These are phyloP conservation scores for Ophiosphaerella herpotricha DNA, from an alignment of 2,329 filamentous ascomycete species.

Conservation along the genomic window DNA sequence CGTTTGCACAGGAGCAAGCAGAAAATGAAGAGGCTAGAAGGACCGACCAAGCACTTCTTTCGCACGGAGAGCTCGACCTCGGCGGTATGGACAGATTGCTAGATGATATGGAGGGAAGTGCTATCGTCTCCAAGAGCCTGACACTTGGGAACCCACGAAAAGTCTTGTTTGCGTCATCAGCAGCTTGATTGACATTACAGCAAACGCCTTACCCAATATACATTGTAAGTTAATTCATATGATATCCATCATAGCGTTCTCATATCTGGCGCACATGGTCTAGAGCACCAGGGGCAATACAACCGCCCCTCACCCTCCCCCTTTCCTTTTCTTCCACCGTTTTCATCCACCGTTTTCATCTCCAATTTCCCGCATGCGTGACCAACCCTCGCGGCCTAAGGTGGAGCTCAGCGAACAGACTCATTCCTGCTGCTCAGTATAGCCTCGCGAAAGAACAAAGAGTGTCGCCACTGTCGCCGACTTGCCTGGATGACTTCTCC, in stretches of 20 bases:
- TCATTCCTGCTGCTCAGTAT: constrained; percentile 61
- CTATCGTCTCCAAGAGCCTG: constrained; percentile 26
- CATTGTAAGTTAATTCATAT: background rate
- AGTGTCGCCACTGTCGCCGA: constrained; percentile 33
- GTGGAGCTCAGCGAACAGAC: constrained; percentile 58
- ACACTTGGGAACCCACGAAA: constrained; percentile 39
- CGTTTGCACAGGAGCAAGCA: constrained; percentile 32
- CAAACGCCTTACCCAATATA: background rate
- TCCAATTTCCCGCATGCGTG: constrained; percentile 3
- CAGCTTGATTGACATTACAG: constrained; percentile 20
- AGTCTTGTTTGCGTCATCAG: constrained; percentile 43
- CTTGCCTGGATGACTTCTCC: constrained; percentile 10
- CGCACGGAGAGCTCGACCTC: constrained; percentile 52
- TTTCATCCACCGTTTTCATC: constrained; percentile 2
- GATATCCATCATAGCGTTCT: background rate
- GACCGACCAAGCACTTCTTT: constrained; percentile 51
- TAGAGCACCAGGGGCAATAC: background rate
- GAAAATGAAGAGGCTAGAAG: constrained; percentile 35
- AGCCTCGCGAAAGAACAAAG: constrained; percentile 55
- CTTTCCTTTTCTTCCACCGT: background rate
- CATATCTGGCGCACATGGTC: background rate
- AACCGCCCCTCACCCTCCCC: background rate
- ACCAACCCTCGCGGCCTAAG: constrained; percentile 50
- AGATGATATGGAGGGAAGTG: constrained; percentile 38
- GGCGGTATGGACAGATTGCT: constrained; percentile 55